Evolutionary conservation across 2,329 filamentous ascomycete genomes (phyloP), one percentile per base, ranked within the genome.

Genomic region (Tympanopsis confertula): DNA sequence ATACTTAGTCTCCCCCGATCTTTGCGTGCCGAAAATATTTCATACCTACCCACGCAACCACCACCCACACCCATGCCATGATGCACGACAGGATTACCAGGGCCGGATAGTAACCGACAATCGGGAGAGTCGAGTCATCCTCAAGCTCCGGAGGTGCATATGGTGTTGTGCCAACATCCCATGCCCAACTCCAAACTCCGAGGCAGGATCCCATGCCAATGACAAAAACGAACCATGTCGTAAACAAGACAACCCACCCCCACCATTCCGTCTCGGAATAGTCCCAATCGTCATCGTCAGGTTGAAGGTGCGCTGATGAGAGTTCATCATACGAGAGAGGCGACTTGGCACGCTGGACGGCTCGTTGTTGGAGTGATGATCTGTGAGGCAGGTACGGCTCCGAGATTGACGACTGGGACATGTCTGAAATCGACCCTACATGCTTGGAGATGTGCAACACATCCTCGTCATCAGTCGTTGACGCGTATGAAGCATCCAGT

Each of bases 1-100:
- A n/a, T n/a, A n/a, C n/a, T n/a, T n/a, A n/a, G n/a, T 78, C 73
- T 22, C 71, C 71, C 40, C 66, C 74, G 41, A 96, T 93, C 64
- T 94, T 94, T 22, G 91, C 89, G 66, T 98, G 91, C 48, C 88
- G 78, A 55, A 98, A 98, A 58, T 96, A 96, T 58, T 98, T 98
- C 89, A 98, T 96, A 18, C 91, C 91, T 35, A 96, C 82, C 91
- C 91, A 98, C 10, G 91, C 91, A 41, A 93, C 80, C 13, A 94
- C 78, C n/a, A 96, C 91, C 91, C 91, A 98, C 4, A 96, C 86
- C 91, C 91, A 98, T n/a, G 88, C 87, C 85, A 98, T 95, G 19
- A 98, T 84, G 35, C 80, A 81, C 3, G 89, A 95, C 47, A 96
- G 65, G 41, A 96, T 91, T 45, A 96, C 84, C 51, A 98, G 64